Conservation (phyloP, 1,284 basidiomycete genomes). For the Malassezia yamatoensis region DNA sequence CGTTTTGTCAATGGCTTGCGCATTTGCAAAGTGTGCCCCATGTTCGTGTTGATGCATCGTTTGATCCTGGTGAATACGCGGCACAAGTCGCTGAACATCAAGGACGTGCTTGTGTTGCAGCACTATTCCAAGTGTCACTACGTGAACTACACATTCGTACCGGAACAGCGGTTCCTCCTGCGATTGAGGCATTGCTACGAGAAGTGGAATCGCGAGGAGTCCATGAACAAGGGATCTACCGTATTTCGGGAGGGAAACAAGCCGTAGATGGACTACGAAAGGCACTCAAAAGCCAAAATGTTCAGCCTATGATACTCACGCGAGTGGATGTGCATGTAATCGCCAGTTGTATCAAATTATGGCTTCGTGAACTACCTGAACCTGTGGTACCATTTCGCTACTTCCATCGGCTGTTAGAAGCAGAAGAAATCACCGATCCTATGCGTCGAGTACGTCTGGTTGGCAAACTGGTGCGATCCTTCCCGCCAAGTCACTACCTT, state of each 20-base stretch:
- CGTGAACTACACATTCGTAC: constrained; percentile 28
- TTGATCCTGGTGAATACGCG: constrained; percentile 17
- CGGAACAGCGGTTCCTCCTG: constrained; percentile 29
- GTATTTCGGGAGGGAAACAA: constrained; percentile 42
- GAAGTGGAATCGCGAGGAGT: constrained; percentile 44
- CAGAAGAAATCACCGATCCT: constrained; percentile 33
- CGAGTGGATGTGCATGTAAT: constrained; percentile 43
- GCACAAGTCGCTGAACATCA: constrained; percentile 12
- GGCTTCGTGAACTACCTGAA: constrained; percentile 45
- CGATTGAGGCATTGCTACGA: constrained; percentile 41
- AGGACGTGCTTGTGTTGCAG: constrained; percentile 13
- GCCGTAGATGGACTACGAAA: constrained; percentile 33
- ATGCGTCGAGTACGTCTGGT: constrained; percentile 39
- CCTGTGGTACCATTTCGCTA: constrained; percentile 42
- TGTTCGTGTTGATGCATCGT: constrained; percentile 7
- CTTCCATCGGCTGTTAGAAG: constrained; percentile 39
- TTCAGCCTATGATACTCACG: constrained; percentile 27
- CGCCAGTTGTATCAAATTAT: constrained; percentile 40
- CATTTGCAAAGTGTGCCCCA: constrained; percentile 21
- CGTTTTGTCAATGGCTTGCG: constrained; percentile 33
- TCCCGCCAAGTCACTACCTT: constrained; percentile 40
- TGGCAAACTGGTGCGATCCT: constrained; percentile 37
- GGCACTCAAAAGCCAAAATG: constrained; percentile 26
- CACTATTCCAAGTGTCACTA: constrained; percentile 33
- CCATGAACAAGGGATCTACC: constrained; percentile 45